Evolutionary conservation across 257 asterid genomes (phyloP), one percentile per base, ranked within the genome.

Genomic region (Solanum etuberosum): DNA sequence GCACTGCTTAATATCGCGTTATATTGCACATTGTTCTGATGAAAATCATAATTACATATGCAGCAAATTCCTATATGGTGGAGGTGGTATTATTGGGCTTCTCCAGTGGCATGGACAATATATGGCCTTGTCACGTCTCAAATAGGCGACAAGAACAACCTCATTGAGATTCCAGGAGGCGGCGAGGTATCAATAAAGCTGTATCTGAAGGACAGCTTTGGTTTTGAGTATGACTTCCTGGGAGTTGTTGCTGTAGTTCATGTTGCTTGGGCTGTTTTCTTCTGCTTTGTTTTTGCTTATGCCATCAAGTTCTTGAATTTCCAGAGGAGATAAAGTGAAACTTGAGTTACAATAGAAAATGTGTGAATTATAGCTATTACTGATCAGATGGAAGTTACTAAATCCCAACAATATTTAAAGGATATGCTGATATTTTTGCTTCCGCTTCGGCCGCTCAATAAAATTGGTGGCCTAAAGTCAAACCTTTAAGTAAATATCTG

Each of bases 81-180:
- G 98, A 93, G 98, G 67, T 95, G 98, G 98, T 95, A 93, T 85
- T 95, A 95, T 87, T 95, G 98, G 98, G 95, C 89, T 21, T 95
- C 98, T 43, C 98, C 98, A 0, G 96, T 92, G 42, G 92, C 98
- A 5, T 95, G 98, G 98, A 94, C 98, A 20, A 89, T 95, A 90
- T 95, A 95, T 43, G 98, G 98, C 32, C 94, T 95, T 5, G 83
- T 95, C 61, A 92, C 98, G 6, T 94, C 98, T 57, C 98, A 93
- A 74, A 91, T 95, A 63, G 98, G 98, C 5, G 92, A 94, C 88
- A 88, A 16, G 84, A 85, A 43, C 0, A 86, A 86, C 0, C 86
- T 0, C 1, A 87, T 95, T 12, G 68, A 83, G 29, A 92, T 95
- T 20, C 97, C 98, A 0, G 97, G 96, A 10, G 5, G 65, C 12